Evolutionary conservation across 768 basidiomycete genomes (phyloP).

Genomic region (Panaeolus cyanescens): DNA sequence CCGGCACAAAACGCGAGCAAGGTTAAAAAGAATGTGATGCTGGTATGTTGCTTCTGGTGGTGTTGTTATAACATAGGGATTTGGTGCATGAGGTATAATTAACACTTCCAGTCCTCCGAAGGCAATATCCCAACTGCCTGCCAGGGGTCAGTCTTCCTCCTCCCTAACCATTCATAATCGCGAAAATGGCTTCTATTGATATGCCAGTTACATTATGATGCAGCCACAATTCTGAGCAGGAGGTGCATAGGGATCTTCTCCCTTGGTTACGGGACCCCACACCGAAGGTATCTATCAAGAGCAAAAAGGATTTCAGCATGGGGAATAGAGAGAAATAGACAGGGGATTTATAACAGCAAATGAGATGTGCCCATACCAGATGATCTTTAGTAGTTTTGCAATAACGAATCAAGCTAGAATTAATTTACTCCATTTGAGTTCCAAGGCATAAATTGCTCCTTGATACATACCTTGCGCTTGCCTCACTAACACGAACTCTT

Average conservation of each 20-base stretch:
- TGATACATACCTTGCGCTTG: conserved; percentile 72
- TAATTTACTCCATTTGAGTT: conserved; percentile 2
- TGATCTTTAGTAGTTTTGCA: conserved; percentile 94
- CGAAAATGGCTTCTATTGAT: neutral
- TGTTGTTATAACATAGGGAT: neutral
- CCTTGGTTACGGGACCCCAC: conserved; percentile 90
- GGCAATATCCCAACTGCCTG: neutral
- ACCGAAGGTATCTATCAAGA: conserved; percentile 79
- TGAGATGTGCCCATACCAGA: conserved; percentile 54
- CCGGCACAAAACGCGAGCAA: neutral
- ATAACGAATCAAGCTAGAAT: conserved; percentile 82
- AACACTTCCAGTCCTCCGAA: neutral
- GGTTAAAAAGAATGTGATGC: neutral
- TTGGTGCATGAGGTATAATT: conserved; percentile 2
- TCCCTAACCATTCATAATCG: neutral
- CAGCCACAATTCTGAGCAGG: conserved; percentile 75
- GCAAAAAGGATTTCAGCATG: conserved; percentile 10
- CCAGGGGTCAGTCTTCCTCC: neutral
- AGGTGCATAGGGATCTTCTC: conserved; percentile 91
- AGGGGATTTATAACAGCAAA: conserved; percentile 13
- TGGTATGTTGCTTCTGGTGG: neutral
- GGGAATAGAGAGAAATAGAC: conserved; percentile 3
- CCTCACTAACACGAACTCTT: conserved; percentile 90
- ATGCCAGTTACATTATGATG: conserved; percentile 59
- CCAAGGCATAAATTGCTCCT: conserved; percentile 3